These are phyloP conservation scores for Friedmanniomyces endolithicus DNA, from an alignment of 495 filamentous ascomycete species.

Conservation along the genomic window DNA sequence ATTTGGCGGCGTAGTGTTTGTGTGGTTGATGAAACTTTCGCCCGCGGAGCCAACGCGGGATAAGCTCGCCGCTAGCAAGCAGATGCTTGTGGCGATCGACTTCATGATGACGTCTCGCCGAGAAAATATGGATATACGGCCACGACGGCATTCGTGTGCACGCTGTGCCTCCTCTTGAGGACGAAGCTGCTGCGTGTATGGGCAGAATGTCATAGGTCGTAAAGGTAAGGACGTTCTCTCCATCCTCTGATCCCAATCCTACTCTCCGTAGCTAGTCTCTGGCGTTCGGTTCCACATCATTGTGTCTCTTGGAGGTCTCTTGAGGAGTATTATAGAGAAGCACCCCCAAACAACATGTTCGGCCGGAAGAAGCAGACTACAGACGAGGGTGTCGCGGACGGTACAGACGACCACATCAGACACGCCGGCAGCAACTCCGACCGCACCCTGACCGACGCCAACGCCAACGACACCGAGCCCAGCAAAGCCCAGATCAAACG, in stretches of 20 bases:
- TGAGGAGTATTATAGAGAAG: no score
- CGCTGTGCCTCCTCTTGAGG: background rate
- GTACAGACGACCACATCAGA: background rate
- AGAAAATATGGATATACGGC: no score
- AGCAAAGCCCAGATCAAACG: slow-evolving; percentile 33
- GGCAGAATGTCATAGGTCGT: background rate
- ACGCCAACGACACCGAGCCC: slow-evolving; percentile 11
- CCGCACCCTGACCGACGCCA: slow-evolving; percentile 13
- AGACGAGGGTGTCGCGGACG: background rate
- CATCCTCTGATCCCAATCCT: background rate
- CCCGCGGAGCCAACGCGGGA: background rate
- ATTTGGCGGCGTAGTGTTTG: background rate
- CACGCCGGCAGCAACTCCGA: background rate
- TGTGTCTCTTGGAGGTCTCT: no score
- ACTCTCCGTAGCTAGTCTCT: no score
- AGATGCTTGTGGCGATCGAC: background rate
- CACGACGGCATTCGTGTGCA: background rate
- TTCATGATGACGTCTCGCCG: background rate
- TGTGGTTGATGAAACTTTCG: background rate
- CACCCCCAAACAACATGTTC: slow-evolving; percentile 12
- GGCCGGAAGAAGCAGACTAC: slow-evolving; percentile 16
- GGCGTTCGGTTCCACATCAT: no score
- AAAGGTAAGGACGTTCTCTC: background rate
- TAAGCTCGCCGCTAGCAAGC: background rate
- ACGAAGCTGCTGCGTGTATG: background rate